phyloP scores from a whole-genome alignment of 768 basidiomycete species.

The Multifurca ochricompacta region DNA sequence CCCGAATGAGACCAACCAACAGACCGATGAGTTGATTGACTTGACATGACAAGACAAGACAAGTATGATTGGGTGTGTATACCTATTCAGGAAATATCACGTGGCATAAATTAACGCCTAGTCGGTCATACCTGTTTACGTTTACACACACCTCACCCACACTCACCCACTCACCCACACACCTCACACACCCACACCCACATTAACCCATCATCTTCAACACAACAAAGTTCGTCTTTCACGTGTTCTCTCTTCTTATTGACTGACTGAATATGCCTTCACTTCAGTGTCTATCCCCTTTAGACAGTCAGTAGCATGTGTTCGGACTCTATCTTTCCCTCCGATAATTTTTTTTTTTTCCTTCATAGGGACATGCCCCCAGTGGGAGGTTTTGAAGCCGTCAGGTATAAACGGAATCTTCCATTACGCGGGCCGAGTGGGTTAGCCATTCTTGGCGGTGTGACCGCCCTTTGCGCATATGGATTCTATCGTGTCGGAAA shows the following conservation, averaged over 20 bases:
- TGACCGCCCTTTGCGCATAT: conserved; percentile 76
- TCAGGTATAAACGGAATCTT: conserved; percentile 95
- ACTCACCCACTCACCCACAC: background rate
- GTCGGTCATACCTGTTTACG: no score
- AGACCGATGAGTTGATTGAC: background rate
- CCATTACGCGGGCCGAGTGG: conserved; percentile 85
- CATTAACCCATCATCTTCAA: conserved; percentile 4
- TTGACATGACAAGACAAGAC: background rate
- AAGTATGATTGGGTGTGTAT: background rate
- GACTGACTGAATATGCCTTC: conserved; percentile 9
- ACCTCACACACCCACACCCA: background rate
- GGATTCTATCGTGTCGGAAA: conserved; percentile 89
- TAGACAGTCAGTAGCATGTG: conserved; percentile 45
- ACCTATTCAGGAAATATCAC: conserved; percentile 7
- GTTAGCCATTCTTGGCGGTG: conserved; percentile 76
- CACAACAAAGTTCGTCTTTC: conserved; percentile 17
- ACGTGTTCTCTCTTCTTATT: conserved; percentile 4
- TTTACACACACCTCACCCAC: background rate
- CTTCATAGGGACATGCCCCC: conserved; percentile 93
- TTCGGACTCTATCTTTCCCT: conserved; percentile 18
- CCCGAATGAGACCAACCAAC: background rate
- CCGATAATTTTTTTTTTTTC: conserved; percentile 9
- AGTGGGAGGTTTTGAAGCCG: conserved; percentile 79
- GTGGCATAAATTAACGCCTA: no score
- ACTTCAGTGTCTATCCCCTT: conserved; percentile 49